phyloP scores from a whole-genome alignment of 2,329 filamentous ascomycete species.

The Sordariomycetes sp. region DNA sequence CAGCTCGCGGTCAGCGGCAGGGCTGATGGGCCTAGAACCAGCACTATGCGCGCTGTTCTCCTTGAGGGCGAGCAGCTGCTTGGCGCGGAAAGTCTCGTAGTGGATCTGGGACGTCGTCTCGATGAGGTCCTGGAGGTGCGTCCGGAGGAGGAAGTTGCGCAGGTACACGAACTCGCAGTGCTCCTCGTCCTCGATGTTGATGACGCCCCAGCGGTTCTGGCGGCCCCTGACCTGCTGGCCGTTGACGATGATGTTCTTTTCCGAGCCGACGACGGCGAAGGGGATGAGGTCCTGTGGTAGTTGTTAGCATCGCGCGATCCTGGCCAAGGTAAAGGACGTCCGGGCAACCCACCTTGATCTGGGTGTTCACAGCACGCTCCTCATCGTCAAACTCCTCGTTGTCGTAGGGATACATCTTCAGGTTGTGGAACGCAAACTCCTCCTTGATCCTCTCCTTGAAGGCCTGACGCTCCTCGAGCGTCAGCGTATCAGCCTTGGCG shows the following conservation, averaged over 20 bases:
- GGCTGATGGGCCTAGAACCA: conserved; percentile 82
- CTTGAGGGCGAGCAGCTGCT: conserved; percentile 95
- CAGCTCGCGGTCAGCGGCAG: conserved; percentile 84
- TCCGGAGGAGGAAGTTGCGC: conserved; percentile 95
- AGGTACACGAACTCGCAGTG: conserved; percentile 99
- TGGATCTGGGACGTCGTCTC: conserved; percentile 99
- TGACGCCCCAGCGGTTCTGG: conserved; percentile 98
- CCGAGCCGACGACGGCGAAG: conserved; percentile 94
- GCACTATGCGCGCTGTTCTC: conserved; percentile 91
- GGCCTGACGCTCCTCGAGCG: conserved; percentile 82
- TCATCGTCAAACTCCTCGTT: conserved; percentile 98
- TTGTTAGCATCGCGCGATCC: not conserved
- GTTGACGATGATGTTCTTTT: conserved; percentile 94
- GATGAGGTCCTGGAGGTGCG: conserved; percentile 95
- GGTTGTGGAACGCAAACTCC: conserved; percentile 98
- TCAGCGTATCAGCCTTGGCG: conserved; percentile 94
- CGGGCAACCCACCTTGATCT: conserved; percentile 69
- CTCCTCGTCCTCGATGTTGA: conserved; percentile 98
- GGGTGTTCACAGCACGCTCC: conserved; percentile 81
- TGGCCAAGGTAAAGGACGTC: not conserved
- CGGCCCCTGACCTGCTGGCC: conserved; percentile 95
- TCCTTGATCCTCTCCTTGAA: conserved; percentile 99
- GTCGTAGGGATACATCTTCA: conserved; percentile 99
- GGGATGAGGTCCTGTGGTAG: conserved; percentile 66
- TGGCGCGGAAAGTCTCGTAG: conserved; percentile 99